phyloP scores from a whole-genome alignment of 163 green algal species.

The Scenedesmus sp. region DNA sequence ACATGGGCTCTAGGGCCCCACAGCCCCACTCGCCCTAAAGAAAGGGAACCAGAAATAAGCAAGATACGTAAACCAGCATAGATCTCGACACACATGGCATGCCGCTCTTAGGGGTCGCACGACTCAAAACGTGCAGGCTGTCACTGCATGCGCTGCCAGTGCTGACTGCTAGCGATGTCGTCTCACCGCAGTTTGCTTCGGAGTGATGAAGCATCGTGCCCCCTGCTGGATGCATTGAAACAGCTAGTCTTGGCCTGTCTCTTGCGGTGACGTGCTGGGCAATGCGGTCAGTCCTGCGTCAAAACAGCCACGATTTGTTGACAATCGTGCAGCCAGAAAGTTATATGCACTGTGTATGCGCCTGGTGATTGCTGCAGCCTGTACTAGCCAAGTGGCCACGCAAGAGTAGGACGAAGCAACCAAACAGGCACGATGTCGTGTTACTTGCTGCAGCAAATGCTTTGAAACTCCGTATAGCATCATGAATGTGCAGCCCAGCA shows the following conservation, averaged over 20 bases:
- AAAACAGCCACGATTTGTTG: not conserved
- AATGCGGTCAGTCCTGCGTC: not conserved
- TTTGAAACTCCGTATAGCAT: not conserved
- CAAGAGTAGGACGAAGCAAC: not conserved
- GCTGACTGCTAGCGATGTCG: not conserved
- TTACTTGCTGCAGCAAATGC: not conserved
- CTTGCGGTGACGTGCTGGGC: not conserved
- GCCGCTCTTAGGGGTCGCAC: not conserved
- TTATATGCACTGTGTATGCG: not conserved
- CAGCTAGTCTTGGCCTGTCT: not conserved
- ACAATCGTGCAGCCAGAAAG: not conserved
- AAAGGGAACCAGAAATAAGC: not conserved
- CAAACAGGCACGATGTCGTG: not conserved
- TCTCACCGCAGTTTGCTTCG: not conserved
- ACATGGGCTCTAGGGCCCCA: too few species aligned
- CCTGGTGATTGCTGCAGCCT: not conserved
- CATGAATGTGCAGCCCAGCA: not conserved
- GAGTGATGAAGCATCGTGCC: not conserved
- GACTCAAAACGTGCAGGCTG: slow-evolving; percentile 18
- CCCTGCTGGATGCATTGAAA: not conserved
- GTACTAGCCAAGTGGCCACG: not conserved
- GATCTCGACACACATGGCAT: not conserved
- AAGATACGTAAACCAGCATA: not conserved
- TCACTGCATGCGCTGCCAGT: not conserved
- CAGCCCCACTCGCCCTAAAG: not conserved